Percentiles rank a stretch among this genome's conserved stretches.
Conservation (phyloP, 805 yeast genomes). For the Lachancea quebecensis region DNA sequence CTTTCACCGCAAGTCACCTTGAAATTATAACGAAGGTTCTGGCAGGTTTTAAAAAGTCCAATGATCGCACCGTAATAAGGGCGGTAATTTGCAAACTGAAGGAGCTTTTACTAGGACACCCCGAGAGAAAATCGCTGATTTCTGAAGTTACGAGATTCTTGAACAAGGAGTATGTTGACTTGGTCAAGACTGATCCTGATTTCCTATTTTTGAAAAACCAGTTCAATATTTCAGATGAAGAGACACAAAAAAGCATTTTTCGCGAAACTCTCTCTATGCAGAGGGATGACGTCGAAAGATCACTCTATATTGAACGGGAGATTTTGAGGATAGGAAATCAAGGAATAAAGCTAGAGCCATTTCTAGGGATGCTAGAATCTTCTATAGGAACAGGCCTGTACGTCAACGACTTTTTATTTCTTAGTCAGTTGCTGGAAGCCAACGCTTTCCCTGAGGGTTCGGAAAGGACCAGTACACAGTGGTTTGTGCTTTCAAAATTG, state of each 20-base stretch:
- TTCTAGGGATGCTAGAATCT: constrained; percentile 13
- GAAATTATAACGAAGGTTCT: constrained; percentile 12
- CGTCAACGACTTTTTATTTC: constrained; percentile 9
- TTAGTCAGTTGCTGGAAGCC: constrained; percentile 12
- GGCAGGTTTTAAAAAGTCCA: constrained; percentile 10
- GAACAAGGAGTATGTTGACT: constrained; percentile 19
- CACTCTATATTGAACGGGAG: constrained; percentile 14
- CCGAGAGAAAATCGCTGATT: background rate
- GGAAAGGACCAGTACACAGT: constrained; percentile 2
- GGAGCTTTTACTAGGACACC: background rate
- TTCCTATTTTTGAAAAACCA: constrained; percentile 23
- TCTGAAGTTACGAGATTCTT: constrained; percentile 13
- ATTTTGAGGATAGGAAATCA: constrained; percentile 9
- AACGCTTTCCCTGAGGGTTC: constrained; percentile 8
- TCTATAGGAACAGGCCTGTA: constrained; percentile 3
- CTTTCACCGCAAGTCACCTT: constrained; percentile 4
- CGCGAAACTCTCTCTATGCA: constrained; percentile 14
- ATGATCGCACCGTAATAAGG: constrained; percentile 12
- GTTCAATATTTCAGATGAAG: constrained; percentile 23
- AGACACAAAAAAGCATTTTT: constrained; percentile 23
- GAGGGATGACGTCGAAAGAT: constrained; percentile 6
- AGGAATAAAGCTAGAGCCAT: constrained; percentile 4
- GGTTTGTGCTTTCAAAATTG: constrained; percentile 8
- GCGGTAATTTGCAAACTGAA: constrained; percentile 12
- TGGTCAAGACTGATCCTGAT: constrained; percentile 15